Evolutionary conservation across 1,139 yeast genomes (phyloP).

Genomic region (Hansenula lynferdii): DNA sequence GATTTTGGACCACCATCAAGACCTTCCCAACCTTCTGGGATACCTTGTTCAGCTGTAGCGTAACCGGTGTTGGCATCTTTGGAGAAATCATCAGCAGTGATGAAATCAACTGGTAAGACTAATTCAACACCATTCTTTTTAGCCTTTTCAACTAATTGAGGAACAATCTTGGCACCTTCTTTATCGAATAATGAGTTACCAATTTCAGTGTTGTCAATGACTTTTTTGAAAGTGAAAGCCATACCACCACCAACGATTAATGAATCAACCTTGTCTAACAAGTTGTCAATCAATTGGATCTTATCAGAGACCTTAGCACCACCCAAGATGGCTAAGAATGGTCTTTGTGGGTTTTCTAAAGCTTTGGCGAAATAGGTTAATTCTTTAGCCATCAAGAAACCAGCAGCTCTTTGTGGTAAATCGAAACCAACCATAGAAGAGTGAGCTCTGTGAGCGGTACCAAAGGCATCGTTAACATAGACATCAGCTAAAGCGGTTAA

Average conservation of each 20-base stretch:
- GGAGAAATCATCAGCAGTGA: conserved; percentile 89
- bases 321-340: conserved; percentile 95
- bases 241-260: conserved; percentile 98
- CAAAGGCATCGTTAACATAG: conserved; percentile 95
- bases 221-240: conserved; percentile 98
- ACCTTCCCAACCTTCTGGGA: conserved; percentile 92
- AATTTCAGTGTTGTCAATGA: conserved; percentile 74
- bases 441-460: conserved; percentile 99
- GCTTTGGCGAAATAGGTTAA: conserved; percentile 96
- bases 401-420: conserved; percentile 91
- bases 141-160: conserved; percentile 86
- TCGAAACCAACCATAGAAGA: conserved; percentile 97
- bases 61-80: conserved; percentile 79
- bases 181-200: conserved; percentile 89
- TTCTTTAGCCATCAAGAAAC: conserved; percentile 96
- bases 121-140: conserved; percentile 89
- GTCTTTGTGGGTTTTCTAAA: conserved; percentile 93
- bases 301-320: conserved; percentile 99
- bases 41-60: conserved; percentile 85
- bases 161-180: conserved; percentile 91
- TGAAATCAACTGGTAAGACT: conserved; percentile 89
- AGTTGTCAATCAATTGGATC: conserved; percentile 95
- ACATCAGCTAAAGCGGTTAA: conserved; percentile 91
- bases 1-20: conserved; percentile 92
- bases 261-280: conserved; percentile 88